These are phyloP conservation scores for Suhomyces terraborum DNA, from an alignment of 1,139 yeast genomes.

Conservation along the genomic window DNA sequence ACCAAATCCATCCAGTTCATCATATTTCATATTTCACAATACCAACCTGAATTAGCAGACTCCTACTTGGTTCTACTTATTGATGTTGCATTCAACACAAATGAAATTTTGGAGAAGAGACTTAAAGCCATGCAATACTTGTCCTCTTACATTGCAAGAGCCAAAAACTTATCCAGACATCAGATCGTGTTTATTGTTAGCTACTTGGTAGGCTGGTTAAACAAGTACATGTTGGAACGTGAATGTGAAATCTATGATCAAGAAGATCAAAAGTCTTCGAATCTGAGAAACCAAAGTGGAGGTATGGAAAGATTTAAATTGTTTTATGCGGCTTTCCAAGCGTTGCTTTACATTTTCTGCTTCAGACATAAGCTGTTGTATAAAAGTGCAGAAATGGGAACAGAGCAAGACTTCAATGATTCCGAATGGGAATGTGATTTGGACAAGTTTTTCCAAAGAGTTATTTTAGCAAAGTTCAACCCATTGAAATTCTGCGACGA, in stretches of 20 bases:
- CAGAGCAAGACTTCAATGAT: conserved; percentile 22
- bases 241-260: conserved; percentile 73
- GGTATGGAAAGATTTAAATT: conserved; percentile 81
- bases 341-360: conserved; percentile 86
- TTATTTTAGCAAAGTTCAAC: conserved; percentile 84
- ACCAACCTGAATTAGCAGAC: conserved; percentile 79
- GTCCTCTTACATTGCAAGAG: conserved; percentile 89
- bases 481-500: conserved; percentile 93
- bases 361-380: conserved; percentile 72
- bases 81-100: conserved; percentile 73
- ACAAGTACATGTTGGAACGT: conserved; percentile 76
- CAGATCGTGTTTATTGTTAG: conserved; percentile 80
- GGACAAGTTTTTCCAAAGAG: conserved; percentile 84
- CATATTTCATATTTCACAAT: conserved; percentile 79
- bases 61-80: conserved; percentile 80
- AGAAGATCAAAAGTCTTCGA: conserved; percentile 19
- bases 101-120: conserved; percentile 70
- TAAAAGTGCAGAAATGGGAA: conserved; percentile 24
- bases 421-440: conserved; percentile 78
- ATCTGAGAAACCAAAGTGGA: conserved; percentile 30
- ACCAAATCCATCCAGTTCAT: conserved; percentile 88
- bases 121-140: conserved; percentile 90
- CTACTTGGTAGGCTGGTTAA: conserved; percentile 80
- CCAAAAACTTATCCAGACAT: conserved; percentile 65
- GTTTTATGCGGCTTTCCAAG: conserved; percentile 93